Conservation (phyloP, 1,284 basidiomycete genomes). For the Megacollybia platyphylla region DNA sequence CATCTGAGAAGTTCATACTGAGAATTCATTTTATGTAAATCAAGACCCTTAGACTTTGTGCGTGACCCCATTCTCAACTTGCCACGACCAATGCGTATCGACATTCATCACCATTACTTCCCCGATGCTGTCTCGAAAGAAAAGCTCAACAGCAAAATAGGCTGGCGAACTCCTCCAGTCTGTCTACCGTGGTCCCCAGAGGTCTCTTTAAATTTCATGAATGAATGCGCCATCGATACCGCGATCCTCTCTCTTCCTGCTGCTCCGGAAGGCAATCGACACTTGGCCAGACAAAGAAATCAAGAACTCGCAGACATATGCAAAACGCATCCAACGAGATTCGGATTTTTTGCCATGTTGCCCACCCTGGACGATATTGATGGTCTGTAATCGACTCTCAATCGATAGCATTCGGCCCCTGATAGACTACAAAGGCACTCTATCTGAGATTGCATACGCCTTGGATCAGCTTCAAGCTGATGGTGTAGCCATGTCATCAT, state of each 20-base stretch:
- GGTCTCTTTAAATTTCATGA: constrained; percentile 46
- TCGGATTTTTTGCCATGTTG: constrained; percentile 54
- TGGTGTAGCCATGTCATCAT: constrained; percentile 51
- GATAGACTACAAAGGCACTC: constrained; percentile 23
- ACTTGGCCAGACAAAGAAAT: constrained; percentile 33
- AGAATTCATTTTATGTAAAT: constrained; percentile 4
- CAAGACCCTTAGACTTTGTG: background rate
- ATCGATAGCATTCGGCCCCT: constrained; percentile 1
- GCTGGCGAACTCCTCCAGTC: constrained; percentile 47
- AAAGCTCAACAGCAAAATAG: constrained; percentile 28
- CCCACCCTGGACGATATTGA: constrained; percentile 46
- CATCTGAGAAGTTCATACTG: constrained; percentile 31
- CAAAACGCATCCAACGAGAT: constrained; percentile 32
- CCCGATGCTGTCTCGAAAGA: constrained; percentile 31
- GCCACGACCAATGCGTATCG: constrained; percentile 25
- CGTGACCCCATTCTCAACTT: too few species aligned
- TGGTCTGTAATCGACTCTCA: constrained; percentile 22
- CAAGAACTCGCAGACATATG: constrained; percentile 31
- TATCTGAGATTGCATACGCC: constrained; percentile 43
- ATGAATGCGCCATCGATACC: constrained; percentile 36
- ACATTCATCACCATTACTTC: constrained; percentile 66
- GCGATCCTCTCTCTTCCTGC: constrained; percentile 58
- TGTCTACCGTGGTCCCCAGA: constrained; percentile 55
- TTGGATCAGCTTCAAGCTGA: constrained; percentile 46
- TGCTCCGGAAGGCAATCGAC: constrained; percentile 28